Conservation (phyloP, 148 eudicot genomes). For the Rhododendron williamsianum region DNA sequence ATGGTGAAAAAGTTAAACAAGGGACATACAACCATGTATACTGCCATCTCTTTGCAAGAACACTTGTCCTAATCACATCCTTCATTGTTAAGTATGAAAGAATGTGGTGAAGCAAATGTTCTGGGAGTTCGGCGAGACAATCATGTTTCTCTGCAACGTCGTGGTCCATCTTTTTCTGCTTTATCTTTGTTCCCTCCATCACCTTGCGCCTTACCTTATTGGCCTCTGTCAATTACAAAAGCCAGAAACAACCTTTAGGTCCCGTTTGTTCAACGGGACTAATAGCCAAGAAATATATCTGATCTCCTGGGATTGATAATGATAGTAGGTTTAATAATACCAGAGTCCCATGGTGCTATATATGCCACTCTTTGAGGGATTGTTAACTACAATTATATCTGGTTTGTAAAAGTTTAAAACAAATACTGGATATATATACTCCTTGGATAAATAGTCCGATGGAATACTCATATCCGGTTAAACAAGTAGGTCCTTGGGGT, state of each 20-base stretch:
- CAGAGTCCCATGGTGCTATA: neutral
- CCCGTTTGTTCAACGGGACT: neutral
- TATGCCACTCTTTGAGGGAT: neutral
- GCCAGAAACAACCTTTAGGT: neutral
- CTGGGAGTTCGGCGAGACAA: neutral
- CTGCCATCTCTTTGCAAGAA: neutral
- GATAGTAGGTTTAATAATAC: no score
- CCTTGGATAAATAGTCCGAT: neutral
- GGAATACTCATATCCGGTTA: neutral
- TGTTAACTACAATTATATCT: no score
- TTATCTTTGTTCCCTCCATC: neutral
- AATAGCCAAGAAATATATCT: neutral
- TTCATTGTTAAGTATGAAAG: neutral
- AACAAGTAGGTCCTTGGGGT: no score
- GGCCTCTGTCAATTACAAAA: neutral
- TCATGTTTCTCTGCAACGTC: neutral
- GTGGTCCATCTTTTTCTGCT: neutral
- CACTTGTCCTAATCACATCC: conserved; percentile 4
- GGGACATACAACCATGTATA: neutral
- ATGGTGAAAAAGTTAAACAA: neutral
- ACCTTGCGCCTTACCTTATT: neutral
- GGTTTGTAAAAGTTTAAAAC: neutral
- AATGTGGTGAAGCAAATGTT: conserved; percentile 9
- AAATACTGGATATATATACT: neutral
- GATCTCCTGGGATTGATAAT: neutral